Evolutionary conservation across 2,329 filamentous ascomycete species (phyloP).

Genomic region (Colletotrichum coccodes): DNA sequence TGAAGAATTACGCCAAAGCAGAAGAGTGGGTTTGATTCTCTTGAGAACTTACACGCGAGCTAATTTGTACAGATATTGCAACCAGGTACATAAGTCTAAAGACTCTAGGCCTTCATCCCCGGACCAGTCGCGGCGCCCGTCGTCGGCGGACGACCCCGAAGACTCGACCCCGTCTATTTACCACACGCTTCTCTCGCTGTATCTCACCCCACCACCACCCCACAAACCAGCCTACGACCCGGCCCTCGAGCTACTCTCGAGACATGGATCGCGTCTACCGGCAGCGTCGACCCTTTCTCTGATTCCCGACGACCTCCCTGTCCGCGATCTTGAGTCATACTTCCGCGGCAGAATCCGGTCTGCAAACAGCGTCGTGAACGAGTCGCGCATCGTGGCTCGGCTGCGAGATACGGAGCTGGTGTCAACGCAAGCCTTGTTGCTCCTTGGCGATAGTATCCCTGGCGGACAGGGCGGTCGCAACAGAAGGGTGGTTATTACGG

Average conservation of each 20-base stretch:
- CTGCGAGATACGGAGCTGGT: slow-evolving; percentile 83
- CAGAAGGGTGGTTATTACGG: slow-evolving; percentile 80
- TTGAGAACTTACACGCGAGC: not conserved
- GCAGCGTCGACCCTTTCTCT: slow-evolving; percentile 86
- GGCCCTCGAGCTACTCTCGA: slow-evolving; percentile 87
- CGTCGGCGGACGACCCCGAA: slow-evolving; percentile 49
- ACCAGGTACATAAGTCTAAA: slow-evolving; percentile 78
- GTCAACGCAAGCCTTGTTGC: slow-evolving; percentile 77
- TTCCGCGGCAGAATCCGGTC: slow-evolving; percentile 91
- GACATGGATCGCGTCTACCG: slow-evolving; percentile 91
- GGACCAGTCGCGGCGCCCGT: slow-evolving; percentile 42
- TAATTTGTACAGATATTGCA: slow-evolving; percentile 77
- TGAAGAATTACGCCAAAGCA: slow-evolving; percentile 86
- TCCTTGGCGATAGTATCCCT: slow-evolving; percentile 75
- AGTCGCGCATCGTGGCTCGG: slow-evolving; percentile 80
- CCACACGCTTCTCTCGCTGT: slow-evolving; percentile 88
- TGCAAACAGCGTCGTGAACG: slow-evolving; percentile 84
- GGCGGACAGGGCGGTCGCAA: slow-evolving; percentile 64
- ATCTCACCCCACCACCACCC: slow-evolving; percentile 82
- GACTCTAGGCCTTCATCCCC: slow-evolving; percentile 52
- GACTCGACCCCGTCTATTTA: slow-evolving; percentile 83
- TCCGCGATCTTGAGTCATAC: slow-evolving; percentile 86
- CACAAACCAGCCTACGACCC: slow-evolving; percentile 79
- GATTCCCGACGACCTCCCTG: slow-evolving; percentile 82
- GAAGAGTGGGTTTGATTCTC: slow-evolving; percentile 76